phyloP scores from a whole-genome alignment of 2,329 filamentous ascomycete genomes.

The Aspergillus arachidicola region DNA sequence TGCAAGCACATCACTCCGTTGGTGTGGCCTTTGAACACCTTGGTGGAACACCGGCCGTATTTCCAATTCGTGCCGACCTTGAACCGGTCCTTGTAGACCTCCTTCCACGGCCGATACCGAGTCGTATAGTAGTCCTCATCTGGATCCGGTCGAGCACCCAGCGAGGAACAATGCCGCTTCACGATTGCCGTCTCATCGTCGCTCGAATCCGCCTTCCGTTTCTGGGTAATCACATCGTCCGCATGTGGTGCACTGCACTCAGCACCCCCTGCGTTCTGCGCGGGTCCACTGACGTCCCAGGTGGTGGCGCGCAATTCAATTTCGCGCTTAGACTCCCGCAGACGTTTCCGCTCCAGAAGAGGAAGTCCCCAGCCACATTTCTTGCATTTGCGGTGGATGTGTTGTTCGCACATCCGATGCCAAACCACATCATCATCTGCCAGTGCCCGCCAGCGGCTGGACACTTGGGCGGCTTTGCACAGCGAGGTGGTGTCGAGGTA shows the following conservation, averaged over 20 bases:
- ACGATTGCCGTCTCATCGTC: slow-evolving; percentile 32
- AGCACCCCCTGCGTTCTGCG: slow-evolving; percentile 34
- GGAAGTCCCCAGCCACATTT: slow-evolving; percentile 96
- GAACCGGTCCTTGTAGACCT: slow-evolving; percentile 93
- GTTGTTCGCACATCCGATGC: slow-evolving; percentile 98
- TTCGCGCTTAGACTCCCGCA: slow-evolving; percentile 84
- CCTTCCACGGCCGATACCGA: slow-evolving; percentile 79
- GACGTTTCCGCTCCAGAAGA: slow-evolving; percentile 80
- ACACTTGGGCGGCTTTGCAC: slow-evolving; percentile 95
- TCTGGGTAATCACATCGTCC: slow-evolving; percentile 17
- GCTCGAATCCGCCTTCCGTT: slow-evolving; percentile 32
- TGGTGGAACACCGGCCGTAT: slow-evolving; percentile 83
- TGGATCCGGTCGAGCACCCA: slow-evolving; percentile 30
- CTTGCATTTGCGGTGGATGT: slow-evolving; percentile 89
- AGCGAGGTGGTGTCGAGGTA: slow-evolving; percentile 92
- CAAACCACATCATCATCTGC: slow-evolving; percentile 98
- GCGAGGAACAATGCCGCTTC: slow-evolving; percentile 35
- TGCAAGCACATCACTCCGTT: slow-evolving; percentile 83
- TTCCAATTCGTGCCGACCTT: slow-evolving; percentile 98
- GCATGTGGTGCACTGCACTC: slow-evolving; percentile 2
- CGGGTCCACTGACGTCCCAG: slow-evolving; percentile 57
- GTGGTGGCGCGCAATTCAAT: slow-evolving; percentile 71
- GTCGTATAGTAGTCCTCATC: slow-evolving; percentile 55
- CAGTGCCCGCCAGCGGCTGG: slow-evolving; percentile 79
- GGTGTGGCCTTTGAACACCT: slow-evolving; percentile 80